Evolutionary conservation across 495 filamentous ascomycete genomes (phyloP), one percentile per base, ranked within the genome.

Genomic region (Aspergillus olivimuriae): DNA sequence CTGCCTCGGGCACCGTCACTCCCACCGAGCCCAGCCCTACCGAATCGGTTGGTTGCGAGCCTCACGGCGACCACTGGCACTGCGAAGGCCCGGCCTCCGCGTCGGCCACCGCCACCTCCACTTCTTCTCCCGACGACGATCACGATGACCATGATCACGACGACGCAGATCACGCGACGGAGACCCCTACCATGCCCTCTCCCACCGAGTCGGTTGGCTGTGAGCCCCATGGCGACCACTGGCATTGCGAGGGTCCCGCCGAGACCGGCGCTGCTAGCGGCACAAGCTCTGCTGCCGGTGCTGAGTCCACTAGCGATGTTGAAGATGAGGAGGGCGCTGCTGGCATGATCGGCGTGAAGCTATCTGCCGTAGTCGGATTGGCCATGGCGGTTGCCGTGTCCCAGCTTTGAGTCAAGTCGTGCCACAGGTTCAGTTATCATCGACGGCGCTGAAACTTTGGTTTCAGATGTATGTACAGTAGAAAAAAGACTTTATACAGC

Each of bases 21-120:
- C 43, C 47, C 4, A 39, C 49, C 2, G 15, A 30, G 10, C 57
- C 60, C 3, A 58, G 51, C 24, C 56, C 57, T 5, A 61, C 55
- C 1, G 54, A 58, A 35, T 58, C 54, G 14, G 34, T 51, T 2
- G 60, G 56, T 19, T 63, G 60, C 12, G 52, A 56, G 26, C 52
- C 54, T 2, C 59, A 62, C 33, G 51, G 47, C 16, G 60, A 62
- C 36, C 57, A 60, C 23, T 62, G 60, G 53, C 53, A 56, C 44
- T 57, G 57, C 12, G 57, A 61, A 19, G 57, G 54, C 2, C 57
- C 54, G 2, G 51, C 50, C 12, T 47, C 52, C 9, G 46, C 56
- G 4, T 32, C 37, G 3, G 39, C 43, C 23, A 5, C 17, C 30
- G 26, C 43, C 40, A 44, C 42, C 8, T 16, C 30, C 15, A 49